Base-by-base conservation (phyloP, 164 flowering plant genomes). In the Platanus orientalis region DNA sequence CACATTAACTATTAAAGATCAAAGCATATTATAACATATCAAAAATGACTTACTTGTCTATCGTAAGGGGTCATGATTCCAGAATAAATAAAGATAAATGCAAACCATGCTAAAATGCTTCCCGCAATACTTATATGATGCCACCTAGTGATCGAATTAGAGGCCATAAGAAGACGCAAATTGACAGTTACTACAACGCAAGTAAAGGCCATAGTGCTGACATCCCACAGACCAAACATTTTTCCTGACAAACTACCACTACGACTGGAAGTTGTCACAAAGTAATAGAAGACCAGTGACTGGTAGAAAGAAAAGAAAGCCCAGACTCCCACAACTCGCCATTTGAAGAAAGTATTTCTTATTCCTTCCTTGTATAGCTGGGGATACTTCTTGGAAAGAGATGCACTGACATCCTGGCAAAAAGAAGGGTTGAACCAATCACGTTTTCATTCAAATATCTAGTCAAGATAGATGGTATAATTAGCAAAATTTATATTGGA, bases 161-260 rank as follows among this genome's bases (percentile, higher is more conserved):
- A 86, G 58, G 82, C 77, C 93, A 91, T 64, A 47, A 94, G 88
- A 62, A 94, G 91, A 23, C 96, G 95, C 64, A 91, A 71, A 68
- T 94, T 94, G 68, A 94, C 98, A 66, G 98, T 85, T 13, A 89
- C 79, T 10, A 91, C 95, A 56, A 89, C 78, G 73, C 91, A 80
- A 16, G 92, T 87, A 77, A 90, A 94, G 57, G 88, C 89, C 93
- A 91, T 79, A 17, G 98, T 89, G 76, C 98, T 94, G 72, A 91
- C 80, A 71, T 94, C 98, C 98, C 98, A 94, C 3, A 80, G 81
- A 20, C 97, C 97, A 71, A 94, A 80, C 54, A 83, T 76, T 82
- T 81, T 90, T 21, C 98, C 98, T 2, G 91, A 74, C 47, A 83
- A 78, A 70, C 79, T 83, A 76, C 78, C 79, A 39, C 49, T 64